These are phyloP conservation scores for Scutellaria baicalensis DNA, from an alignment of 257 asterid genomes.

Conservation along the genomic window DNA sequence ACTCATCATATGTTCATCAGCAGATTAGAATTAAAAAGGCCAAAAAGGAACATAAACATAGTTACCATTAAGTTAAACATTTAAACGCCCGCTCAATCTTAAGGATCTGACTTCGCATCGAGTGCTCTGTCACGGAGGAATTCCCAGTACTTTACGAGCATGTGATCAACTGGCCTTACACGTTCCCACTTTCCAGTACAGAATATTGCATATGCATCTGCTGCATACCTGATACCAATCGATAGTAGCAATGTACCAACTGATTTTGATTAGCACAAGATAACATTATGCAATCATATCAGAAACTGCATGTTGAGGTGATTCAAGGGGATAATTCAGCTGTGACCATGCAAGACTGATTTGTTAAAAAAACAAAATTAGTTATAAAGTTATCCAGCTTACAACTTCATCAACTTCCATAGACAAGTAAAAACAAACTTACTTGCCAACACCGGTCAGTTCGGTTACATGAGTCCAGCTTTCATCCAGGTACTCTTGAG, in stretches of 20 bases:
- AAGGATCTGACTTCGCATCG: not conserved
- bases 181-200: slow-evolving; percentile 65
- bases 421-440: slow-evolving; percentile 7
- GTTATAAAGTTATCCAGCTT: not conserved
- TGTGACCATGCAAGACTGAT: not conserved
- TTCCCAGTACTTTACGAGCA: slow-evolving; percentile 71
- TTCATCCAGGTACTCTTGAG: slow-evolving; percentile 46
- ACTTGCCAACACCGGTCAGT: slow-evolving; percentile 81
- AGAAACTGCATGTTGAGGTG: not conserved
- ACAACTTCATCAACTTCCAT: not conserved
- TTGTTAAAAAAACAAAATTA: not conserved
- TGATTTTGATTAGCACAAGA: not conserved
- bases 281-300: no score
- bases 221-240: slow-evolving; percentile 54
- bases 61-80: not conserved
- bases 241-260: not conserved
- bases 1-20: not conserved
- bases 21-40: not conserved
- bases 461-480: slow-evolving; percentile 77
- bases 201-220: slow-evolving; percentile 82
- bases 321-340: not conserved
- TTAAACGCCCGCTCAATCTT: not conserved
- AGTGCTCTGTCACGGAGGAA: slow-evolving; percentile 26
- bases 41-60: not conserved
- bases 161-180: slow-evolving; percentile 57